Percentiles rank a stretch among this genome's conserved stretches.
Evolutionary conservation across 78 protist genomes (phyloP).

Genomic region (Dictyostelium citrinum): DNA sequence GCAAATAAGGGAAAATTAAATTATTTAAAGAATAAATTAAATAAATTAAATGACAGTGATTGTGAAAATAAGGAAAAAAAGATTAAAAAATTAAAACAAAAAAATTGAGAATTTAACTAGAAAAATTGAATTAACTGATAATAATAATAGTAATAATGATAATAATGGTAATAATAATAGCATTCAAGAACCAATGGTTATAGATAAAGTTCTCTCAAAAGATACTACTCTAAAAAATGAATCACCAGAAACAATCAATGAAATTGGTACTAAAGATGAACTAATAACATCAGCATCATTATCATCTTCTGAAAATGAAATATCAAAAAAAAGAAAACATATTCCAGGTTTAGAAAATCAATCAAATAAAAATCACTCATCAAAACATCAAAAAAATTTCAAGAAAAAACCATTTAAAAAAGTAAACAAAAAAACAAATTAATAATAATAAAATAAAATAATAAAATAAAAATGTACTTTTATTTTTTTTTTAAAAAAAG

Average conservation of each 20-base stretch:
- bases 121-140: neutral
- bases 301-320: too few species aligned
- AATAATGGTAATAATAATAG: neutral
- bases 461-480: too few species aligned
- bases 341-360: too few species aligned
- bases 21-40: neutral
- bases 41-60: neutral
- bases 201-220: neutral
- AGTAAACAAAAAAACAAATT: too few species aligned
- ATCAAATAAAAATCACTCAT: too few species aligned
- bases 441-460: too few species aligned
- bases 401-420: too few species aligned
- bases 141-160: neutral
- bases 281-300: too few species aligned
- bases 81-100: neutral
- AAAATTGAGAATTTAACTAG: neutral
- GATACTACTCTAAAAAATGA: neutral
- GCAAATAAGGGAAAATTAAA: neutral
- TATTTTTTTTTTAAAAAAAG: neutral
- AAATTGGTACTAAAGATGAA: too few species aligned
- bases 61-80: neutral
- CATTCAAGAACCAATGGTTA: neutral
- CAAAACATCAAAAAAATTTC: too few species aligned
- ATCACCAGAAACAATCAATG: neutral
- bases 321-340: too few species aligned